Base-by-base conservation (phyloP, 192 early-diverging fungal genomes). In the Kickxella alabastrina region DNA sequence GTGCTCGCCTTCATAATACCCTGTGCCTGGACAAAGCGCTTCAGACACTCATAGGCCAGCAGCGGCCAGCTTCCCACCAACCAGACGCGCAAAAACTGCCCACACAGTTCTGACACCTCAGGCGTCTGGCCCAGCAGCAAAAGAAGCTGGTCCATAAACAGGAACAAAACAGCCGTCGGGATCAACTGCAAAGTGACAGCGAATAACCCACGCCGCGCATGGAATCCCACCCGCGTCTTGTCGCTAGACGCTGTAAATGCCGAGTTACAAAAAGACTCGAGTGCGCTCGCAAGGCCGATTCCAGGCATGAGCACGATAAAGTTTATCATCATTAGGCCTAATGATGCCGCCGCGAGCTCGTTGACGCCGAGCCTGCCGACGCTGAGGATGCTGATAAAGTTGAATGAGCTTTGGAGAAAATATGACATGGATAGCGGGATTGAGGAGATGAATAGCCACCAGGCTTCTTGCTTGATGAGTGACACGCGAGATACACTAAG, bases 11-110 rank as follows among this genome's bases (percentile, higher is more conserved):
- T 79, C 95, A 98, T 95, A 49, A 87, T 87, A 43, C 90, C 93
- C 73, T 98, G 95, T 0, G 87, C 84, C 64, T 94, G 89, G 18
- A 93, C 75, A 60, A 80, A 95, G 28, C 90, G 80, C 59, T 92
- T 88, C 21, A 92, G 60, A 50, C 86, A 88, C 59, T 96, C 92
- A 71, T 87, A 87, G 6, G 86, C 79, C 49, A 96, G 57, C 49
- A 78, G 79, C 4, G 92, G 88, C 46, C 88, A 85, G 29, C 86
- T 80, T 7, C 92, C 89, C n/a, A 86, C 70, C 25, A 94, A 48
- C 29, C 85, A 76, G 22, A 78, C 82, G 9, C 79, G 59, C 32
- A 90, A 48, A 59, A 86, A 98, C 29, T 74, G 36, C 3, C 83
- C 88, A 4, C 88, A 79, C 15, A 93, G 65, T 1, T 63, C 19